A percentile compares a stretch with the other conserved stretches of the same genome.
Evolutionary conservation across 164 flowering plant genomes (phyloP).

Genomic region (Umbilicus rupestris): DNA sequence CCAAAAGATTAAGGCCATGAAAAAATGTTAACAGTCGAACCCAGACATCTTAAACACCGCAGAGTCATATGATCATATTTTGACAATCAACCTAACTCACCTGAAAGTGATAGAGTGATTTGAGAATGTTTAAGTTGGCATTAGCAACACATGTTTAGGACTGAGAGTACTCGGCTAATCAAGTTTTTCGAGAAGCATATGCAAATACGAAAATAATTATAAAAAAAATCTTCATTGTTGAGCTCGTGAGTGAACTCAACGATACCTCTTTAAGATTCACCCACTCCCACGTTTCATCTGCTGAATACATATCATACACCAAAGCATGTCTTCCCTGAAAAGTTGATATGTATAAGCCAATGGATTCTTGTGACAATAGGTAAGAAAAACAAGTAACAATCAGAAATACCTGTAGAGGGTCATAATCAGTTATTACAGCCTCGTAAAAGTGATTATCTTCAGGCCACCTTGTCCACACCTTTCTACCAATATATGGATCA

Average conservation of each 20-base stretch:
- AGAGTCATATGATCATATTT: too few relatives aligned
- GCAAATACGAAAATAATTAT: not conserved
- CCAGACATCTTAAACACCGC: too few relatives aligned
- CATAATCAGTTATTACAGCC: constrained; percentile 77
- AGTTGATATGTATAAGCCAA: constrained; percentile 2
- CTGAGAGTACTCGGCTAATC: not conserved
- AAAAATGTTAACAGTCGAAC: too few relatives aligned
- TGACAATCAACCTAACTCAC: too few relatives aligned
- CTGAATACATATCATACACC: constrained; percentile 38
- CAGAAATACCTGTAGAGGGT: constrained; percentile 46
- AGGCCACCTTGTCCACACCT: constrained; percentile 93
- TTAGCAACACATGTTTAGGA: not conserved
- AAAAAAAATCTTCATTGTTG: not conserved
- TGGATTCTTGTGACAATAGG: not conserved
- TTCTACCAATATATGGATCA: constrained; percentile 68
- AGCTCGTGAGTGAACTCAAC: too few relatives aligned
- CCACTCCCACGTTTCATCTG: constrained; percentile 44
- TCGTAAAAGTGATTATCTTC: constrained; percentile 90
- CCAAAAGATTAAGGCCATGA: too few relatives aligned
- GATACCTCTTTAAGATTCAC: constrained; percentile 47
- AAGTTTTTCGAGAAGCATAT: not conserved
- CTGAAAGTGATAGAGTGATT: too few relatives aligned
- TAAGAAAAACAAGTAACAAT: not conserved
- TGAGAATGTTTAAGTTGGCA: too few relatives aligned
- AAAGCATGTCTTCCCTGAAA: constrained; percentile 49